Conservation (phyloP, 805 yeast species). For the Suhomyces faveliae region DNA sequence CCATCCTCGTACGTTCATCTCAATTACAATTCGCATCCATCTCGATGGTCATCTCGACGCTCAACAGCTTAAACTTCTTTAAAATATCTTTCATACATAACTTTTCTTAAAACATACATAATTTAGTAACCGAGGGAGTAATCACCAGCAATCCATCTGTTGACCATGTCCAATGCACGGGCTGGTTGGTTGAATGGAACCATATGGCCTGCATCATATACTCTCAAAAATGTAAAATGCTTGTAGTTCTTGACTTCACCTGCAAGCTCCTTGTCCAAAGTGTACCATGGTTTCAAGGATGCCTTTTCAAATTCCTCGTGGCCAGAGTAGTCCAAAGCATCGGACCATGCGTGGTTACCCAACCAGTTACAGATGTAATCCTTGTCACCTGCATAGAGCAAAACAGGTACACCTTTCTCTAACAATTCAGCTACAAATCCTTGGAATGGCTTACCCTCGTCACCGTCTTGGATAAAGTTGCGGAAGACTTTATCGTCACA, state of each 20-base stretch:
- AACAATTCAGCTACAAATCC: slow-evolving; percentile 48
- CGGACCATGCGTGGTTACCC: slow-evolving; percentile 41
- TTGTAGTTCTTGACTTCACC: slow-evolving; percentile 37
- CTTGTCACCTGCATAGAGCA: slow-evolving; percentile 46
- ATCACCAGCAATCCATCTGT: slow-evolving; percentile 38
- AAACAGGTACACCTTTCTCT: slow-evolving; percentile 39
- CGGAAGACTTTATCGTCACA: slow-evolving; percentile 52
- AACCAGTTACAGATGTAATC: slow-evolving; percentile 48
- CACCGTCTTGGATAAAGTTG: slow-evolving; percentile 58
- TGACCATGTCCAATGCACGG: slow-evolving; percentile 22
- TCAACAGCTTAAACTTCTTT: no score
- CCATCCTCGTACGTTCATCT: no score
- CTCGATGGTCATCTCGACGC: no score
- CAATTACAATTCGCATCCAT: no score
- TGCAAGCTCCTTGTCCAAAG: slow-evolving; percentile 26
- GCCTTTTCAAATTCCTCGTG: slow-evolving; percentile 17
- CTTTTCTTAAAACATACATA: no score
- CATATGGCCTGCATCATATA: slow-evolving; percentile 27
- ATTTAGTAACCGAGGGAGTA: slow-evolving; percentile 20
- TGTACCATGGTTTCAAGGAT: slow-evolving; percentile 19
- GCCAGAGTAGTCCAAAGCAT: slow-evolving; percentile 21
- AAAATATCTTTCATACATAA: no score
- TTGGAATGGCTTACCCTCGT: slow-evolving; percentile 71
- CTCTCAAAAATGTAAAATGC: slow-evolving; percentile 24
- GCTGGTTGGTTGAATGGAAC: slow-evolving; percentile 26